Evolutionary conservation across 2,329 filamentous ascomycete genomes (phyloP).

Genomic region (Ophiosphaerella narmari): DNA sequence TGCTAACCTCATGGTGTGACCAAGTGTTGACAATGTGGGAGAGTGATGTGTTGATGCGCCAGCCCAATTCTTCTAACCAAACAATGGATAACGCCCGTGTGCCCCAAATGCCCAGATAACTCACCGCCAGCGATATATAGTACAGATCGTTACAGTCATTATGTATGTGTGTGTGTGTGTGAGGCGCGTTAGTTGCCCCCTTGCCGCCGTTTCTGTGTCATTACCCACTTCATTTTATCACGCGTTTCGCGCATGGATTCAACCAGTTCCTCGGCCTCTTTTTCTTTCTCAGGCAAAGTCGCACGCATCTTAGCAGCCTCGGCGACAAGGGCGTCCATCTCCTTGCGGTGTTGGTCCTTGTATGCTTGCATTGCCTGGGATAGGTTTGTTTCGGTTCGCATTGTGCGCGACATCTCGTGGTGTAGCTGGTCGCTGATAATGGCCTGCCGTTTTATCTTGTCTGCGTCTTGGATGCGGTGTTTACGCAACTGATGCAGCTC

Average conservation of each 20-base stretch:
- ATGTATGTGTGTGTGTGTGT: not conserved
- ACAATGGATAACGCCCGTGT: not conserved
- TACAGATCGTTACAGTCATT: constrained; percentile 32
- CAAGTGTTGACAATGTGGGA: not conserved
- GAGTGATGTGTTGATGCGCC: not conserved
- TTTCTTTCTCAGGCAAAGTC: constrained; percentile 60
- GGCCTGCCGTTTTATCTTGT: constrained; percentile 57
- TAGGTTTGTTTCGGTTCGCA: constrained; percentile 67
- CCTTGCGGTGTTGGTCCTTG: constrained; percentile 66
- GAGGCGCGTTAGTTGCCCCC: not conserved
- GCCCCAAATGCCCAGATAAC: constrained; percentile 7
- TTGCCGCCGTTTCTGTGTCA: constrained; percentile 44
- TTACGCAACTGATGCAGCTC: constrained; percentile 38
- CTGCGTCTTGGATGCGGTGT: constrained; percentile 34
- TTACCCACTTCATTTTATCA: constrained; percentile 73
- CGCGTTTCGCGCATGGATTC: constrained; percentile 64
- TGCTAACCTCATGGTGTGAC: no score
- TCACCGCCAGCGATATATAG: constrained; percentile 22
- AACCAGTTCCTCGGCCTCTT: constrained; percentile 64
- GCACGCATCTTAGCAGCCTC: constrained; percentile 62
- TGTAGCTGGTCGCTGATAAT: constrained; percentile 76
- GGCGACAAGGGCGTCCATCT: constrained; percentile 63
- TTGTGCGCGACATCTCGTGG: constrained; percentile 65
- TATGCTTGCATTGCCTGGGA: constrained; percentile 65
- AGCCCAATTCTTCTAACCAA: not conserved